A percentile compares a stretch with the other conserved stretches of the same genome.
These are phyloP conservation scores for Alternaria longipes DNA, from an alignment of 2,329 filamentous ascomycete species.

Conservation along the genomic window DNA sequence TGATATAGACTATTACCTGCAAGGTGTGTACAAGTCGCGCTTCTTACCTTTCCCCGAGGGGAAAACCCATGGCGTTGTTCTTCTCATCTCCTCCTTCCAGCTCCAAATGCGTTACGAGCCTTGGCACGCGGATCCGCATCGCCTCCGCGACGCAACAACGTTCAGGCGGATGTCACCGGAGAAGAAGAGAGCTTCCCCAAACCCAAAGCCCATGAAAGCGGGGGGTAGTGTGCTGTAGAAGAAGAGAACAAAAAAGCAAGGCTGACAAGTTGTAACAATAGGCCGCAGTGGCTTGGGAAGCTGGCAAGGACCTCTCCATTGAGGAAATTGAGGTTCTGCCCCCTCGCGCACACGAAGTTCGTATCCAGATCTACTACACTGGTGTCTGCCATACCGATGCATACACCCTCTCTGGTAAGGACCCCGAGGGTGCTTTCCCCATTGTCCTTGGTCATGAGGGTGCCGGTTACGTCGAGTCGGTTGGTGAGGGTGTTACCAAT, in stretches of 20 bases:
- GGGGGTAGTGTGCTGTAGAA: background rate
- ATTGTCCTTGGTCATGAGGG: conserved; percentile 56
- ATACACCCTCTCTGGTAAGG: conserved; percentile 80
- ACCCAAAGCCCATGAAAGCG: background rate
- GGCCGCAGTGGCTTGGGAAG: conserved; percentile 97
- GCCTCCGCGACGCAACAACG: conserved; percentile 6
- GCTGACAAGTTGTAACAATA: conserved; percentile 47
- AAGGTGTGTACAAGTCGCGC: conserved; percentile 78
- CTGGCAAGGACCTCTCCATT: conserved; percentile 85
- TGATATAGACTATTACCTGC: conserved; percentile 84
- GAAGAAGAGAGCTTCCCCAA: background rate
- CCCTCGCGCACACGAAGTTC: conserved; percentile 91
- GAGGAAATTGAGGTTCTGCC: conserved; percentile 93
- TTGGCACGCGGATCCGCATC: conserved; percentile 45
- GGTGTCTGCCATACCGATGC: conserved; percentile 91
- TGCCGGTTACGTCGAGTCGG: conserved; percentile 57
- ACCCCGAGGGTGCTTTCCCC: conserved; percentile 76
- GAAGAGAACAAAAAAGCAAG: background rate
- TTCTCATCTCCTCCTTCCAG: background rate
- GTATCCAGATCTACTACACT: conserved; percentile 96
- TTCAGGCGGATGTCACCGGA: conserved; percentile 17
- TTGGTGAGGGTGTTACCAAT: conserved; percentile 92
- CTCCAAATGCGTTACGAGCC: conserved; percentile 13
- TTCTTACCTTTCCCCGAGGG: background rate
- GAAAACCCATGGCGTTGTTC: background rate